These are phyloP conservation scores for Crepidotus variabilis DNA, from an alignment of 768 basidiomycete genomes.

Conservation along the genomic window DNA sequence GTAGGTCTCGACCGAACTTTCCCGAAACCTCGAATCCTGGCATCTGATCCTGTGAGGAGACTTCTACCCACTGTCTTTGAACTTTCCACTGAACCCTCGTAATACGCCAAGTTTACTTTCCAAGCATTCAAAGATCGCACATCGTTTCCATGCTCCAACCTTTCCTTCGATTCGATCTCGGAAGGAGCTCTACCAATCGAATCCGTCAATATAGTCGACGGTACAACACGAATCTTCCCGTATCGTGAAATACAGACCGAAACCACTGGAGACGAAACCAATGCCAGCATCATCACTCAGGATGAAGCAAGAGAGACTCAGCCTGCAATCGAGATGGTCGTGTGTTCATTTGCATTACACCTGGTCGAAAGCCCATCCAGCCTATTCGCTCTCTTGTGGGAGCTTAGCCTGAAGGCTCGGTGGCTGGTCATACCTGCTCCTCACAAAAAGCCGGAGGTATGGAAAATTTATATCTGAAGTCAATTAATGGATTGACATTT, in stretches of 20 bases:
- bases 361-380: slow-evolving; percentile 58
- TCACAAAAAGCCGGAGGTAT: slow-evolving; percentile 74
- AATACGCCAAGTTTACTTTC: slow-evolving; percentile 47
- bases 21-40: slow-evolving; percentile 30
- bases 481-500: not conserved
- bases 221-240: not conserved
- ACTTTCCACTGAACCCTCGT: not conserved
- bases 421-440: slow-evolving; percentile 73
- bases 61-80: slow-evolving; percentile 11
- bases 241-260: not conserved
- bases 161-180: slow-evolving; percentile 63
- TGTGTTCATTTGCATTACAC: slow-evolving; percentile 76
- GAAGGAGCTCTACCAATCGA: slow-evolving; percentile 46
- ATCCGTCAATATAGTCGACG: slow-evolving; percentile 15
- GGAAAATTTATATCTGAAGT: not conserved
- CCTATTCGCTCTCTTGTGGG: slow-evolving; percentile 61
- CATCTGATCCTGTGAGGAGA: slow-evolving; percentile 46
- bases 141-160: slow-evolving; percentile 45
- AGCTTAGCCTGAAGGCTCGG: slow-evolving; percentile 53
- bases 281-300: not conserved
- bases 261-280: not conserved
- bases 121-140: slow-evolving; percentile 56
- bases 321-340: slow-evolving; percentile 49
- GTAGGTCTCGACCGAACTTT: slow-evolving; percentile 29
- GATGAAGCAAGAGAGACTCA: slow-evolving; percentile 10